phyloP scores from a whole-genome alignment of 1,284 basidiomycete genomes.

The Nidula niveotomentosa region DNA sequence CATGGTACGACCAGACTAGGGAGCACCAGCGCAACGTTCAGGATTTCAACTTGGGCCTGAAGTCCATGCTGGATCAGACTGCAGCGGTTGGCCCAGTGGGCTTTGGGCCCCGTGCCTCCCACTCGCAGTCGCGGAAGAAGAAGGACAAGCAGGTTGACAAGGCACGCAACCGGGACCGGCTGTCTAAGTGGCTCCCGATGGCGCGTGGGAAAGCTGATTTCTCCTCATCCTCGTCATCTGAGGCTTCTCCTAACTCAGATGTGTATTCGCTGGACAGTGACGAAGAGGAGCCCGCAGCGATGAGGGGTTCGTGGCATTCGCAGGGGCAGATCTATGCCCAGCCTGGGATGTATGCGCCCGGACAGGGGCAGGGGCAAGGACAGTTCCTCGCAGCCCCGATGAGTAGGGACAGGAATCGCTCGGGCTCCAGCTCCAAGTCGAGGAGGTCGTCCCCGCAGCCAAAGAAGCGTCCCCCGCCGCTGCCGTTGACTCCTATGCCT shows the following conservation, averaged over 20 bases:
- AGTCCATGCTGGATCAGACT: background rate
- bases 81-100: background rate
- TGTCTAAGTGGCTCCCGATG: slow-evolving; percentile 1
- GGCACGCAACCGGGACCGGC: slow-evolving; percentile 4
- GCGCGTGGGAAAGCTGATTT: background rate
- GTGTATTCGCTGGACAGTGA: background rate
- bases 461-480: background rate
- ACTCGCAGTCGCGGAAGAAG: slow-evolving; percentile 9
- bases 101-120: background rate
- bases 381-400: background rate
- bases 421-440: background rate
- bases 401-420: background rate
- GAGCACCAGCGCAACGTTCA: background rate
- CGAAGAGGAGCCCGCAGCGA: background rate
- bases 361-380: background rate
- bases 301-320: background rate
- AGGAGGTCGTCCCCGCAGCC: background rate
- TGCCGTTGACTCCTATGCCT: background rate
- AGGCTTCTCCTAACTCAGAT: background rate
- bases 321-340: background rate
- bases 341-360: background rate
- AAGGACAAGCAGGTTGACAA: slow-evolving; percentile 11
- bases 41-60: background rate
- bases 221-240: background rate
- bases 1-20: background rate